Base-by-base conservation (phyloP, 345 rosid species). In the Populus ilicifolia region DNA sequence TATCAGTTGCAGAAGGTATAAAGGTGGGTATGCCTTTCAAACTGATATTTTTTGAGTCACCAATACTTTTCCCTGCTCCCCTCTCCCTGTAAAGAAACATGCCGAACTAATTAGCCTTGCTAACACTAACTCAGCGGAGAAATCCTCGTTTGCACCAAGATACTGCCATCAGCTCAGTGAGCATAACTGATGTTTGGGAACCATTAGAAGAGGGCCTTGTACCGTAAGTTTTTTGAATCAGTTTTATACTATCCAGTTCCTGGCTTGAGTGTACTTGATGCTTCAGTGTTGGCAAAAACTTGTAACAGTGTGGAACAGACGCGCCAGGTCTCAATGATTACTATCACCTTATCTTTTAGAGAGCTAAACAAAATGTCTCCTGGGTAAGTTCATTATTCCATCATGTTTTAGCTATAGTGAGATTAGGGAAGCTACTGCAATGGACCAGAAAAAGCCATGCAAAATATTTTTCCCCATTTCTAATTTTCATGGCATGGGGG, bases 141-240 rank as follows among this genome's bases (percentile, higher is more conserved):
- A 78, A 92, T 52, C 92, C 94, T 29, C 89, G 83, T 44, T 87
- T 96, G 90, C 89, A 91, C 89, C 99, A 96, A 86, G 95, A 93
- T 78, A 86, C 94, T 80, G 85, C 89, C 59, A 92, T 93, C 85
- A 87, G 93, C 85, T 96, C 99, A 63, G 87, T 88, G 74, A 92
- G 99, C 85, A 90, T 93, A 76, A 96, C 93, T 75, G 98, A 93
- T 87, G 91, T 89, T 25, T 93, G 96, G 96, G 99, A 96, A 86
- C 99, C 98, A 77, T 88, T 83, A 10, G 98, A 96, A 83, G 99
- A 96, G 85, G 99, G 99, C 67, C 97, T 96, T 81, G 80, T 88
- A 38, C 94, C 97, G 97, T 93, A 77, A 83, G 93, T 84, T 48
- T 67, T 72, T 30, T 18, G 48, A 73, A 54, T 61, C 82, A 33